These are phyloP conservation scores for Anthracocystis setariae DNA, from an alignment of 1,284 basidiomycete species.

Conservation along the genomic window DNA sequence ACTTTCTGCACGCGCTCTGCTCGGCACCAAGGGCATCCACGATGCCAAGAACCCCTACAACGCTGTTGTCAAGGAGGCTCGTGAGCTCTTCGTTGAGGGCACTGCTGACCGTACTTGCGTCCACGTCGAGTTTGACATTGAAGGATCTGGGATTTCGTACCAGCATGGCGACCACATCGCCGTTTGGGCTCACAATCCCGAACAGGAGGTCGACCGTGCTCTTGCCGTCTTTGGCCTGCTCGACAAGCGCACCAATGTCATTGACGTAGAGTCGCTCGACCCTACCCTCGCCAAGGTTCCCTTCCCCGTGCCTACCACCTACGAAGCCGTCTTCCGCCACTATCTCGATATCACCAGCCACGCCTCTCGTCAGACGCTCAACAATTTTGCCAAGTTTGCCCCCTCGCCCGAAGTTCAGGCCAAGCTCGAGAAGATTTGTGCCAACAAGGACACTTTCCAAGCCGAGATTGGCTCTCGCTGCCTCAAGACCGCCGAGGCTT, in stretches of 20 bases:
- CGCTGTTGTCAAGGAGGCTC: slow-evolving; percentile 79
- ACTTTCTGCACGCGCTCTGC: slow-evolving; percentile 78
- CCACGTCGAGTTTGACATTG: slow-evolving; percentile 92
- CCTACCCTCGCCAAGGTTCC: slow-evolving; percentile 97
- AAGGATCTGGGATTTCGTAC: slow-evolving; percentile 95
- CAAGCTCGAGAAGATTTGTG: slow-evolving; percentile 80
- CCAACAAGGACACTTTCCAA: slow-evolving; percentile 87
- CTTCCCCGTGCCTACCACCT: slow-evolving; percentile 96
- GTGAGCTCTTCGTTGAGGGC: slow-evolving; percentile 82
- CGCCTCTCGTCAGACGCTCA: slow-evolving; percentile 91
- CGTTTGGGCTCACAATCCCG: slow-evolving; percentile 95
- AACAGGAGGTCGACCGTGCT: slow-evolving; percentile 88
- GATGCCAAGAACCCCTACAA: slow-evolving; percentile 97
- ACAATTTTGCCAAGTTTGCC: slow-evolving; percentile 85
- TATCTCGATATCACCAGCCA: slow-evolving; percentile 95
- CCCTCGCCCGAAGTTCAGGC: slow-evolving; percentile 81
- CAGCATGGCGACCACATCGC: slow-evolving; percentile 98
- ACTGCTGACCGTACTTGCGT: slow-evolving; percentile 86
- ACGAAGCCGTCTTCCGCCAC: slow-evolving; percentile 90
- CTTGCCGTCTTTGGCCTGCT: slow-evolving; percentile 85
- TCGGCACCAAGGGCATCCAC: slow-evolving; percentile 84
- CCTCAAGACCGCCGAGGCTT: slow-evolving; percentile 88
- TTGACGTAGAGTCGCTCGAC: slow-evolving; percentile 90
- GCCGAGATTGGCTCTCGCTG: slow-evolving; percentile 80
- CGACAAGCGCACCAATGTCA: slow-evolving; percentile 76